phyloP scores from a whole-genome alignment of 108 stramenopile species.

The Discostella pseudostelligera region DNA sequence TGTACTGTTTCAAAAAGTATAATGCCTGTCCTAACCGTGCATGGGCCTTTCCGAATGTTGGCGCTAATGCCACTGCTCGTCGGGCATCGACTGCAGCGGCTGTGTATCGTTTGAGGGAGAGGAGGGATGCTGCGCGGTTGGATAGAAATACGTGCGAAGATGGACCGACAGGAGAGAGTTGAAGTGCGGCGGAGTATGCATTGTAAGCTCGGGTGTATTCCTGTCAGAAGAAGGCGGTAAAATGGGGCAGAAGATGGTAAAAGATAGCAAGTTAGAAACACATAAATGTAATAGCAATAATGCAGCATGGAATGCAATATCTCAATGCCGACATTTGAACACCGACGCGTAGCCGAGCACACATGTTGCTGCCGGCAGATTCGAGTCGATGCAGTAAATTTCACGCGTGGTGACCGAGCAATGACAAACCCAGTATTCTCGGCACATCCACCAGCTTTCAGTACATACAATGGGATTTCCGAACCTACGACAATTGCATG shows the following conservation, averaged over 20 bases:
- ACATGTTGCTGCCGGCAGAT: too few relatives aligned
- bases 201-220: constrained; percentile 87
- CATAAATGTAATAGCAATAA: neutral
- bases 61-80: constrained; percentile 81
- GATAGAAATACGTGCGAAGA: constrained; percentile 88
- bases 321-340: too few relatives aligned
- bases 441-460: too few relatives aligned
- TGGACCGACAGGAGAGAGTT: constrained; percentile 82
- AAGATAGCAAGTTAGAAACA: neutral
- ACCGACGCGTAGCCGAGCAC: neutral
- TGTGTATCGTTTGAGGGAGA: constrained; percentile 78
- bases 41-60: constrained; percentile 94
- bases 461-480: neutral
- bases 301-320: too few relatives aligned
- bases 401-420: too few relatives aligned
- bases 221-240: constrained; percentile 29
- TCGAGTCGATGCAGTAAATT: too few relatives aligned
- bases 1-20: constrained; percentile 84
- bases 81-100: constrained; percentile 83
- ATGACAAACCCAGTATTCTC: neutral
- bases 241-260: too few relatives aligned
- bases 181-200: constrained; percentile 85
- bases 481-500: neutral
- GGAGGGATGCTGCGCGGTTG: constrained; percentile 83
- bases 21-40: constrained; percentile 84